phyloP scores from a whole-genome alignment of 2,329 filamentous ascomycete genomes.

The Fusarium equiseti region DNA sequence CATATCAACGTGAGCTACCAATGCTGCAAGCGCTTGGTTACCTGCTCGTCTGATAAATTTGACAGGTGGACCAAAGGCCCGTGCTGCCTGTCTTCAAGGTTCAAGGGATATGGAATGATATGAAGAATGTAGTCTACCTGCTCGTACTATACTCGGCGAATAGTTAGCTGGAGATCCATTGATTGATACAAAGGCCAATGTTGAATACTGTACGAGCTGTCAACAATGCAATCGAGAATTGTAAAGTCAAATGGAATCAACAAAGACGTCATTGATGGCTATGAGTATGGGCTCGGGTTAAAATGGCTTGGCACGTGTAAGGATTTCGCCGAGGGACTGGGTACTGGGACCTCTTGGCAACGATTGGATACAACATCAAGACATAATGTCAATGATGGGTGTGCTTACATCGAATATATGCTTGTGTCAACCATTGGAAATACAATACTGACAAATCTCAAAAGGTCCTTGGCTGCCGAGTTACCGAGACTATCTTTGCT shows the following conservation, averaged over 20 bases:
- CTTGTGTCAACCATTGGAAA: constrained; percentile 1
- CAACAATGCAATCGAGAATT: not conserved
- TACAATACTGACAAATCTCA: not conserved
- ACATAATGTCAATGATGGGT: not conserved
- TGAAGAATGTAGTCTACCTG: not conserved
- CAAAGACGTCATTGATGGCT: not conserved
- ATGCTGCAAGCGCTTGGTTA: not conserved
- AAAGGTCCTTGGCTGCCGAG: constrained; percentile 3
- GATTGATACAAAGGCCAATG: not conserved
- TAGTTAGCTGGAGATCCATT: not conserved
- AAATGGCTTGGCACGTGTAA: constrained; percentile 1
- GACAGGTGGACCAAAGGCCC: not conserved
- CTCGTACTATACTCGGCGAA: not conserved
- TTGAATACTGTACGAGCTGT: not conserved
- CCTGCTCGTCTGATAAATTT: not conserved
- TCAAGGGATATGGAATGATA: not conserved
- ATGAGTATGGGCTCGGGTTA: not conserved
- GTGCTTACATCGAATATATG: too few species aligned
- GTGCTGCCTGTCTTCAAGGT: not conserved
- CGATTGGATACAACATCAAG: not conserved
- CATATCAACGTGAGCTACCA: not conserved
- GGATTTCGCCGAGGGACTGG: constrained; percentile 1
- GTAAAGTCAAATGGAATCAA: not conserved
- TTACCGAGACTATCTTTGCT: constrained; percentile 7
- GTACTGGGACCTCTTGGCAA: not conserved